These are phyloP conservation scores for Hortaea werneckii DNA, from an alignment of 2,329 filamentous ascomycete genomes.

Conservation along the genomic window DNA sequence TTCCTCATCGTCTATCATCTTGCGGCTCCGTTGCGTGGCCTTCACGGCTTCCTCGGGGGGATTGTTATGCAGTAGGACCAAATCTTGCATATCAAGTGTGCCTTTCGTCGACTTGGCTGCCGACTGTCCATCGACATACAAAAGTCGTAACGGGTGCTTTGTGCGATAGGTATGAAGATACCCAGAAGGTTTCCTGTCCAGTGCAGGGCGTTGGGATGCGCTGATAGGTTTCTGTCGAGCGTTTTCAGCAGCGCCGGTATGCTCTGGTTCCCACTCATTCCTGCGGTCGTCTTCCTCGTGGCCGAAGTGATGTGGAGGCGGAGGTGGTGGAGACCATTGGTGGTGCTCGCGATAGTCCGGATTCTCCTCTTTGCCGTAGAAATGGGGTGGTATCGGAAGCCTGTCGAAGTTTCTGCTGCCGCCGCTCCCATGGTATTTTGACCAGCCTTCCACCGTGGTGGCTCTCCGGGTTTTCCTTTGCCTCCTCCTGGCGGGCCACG, in stretches of 20 bases:
- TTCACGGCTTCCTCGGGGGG: conserved; percentile 7
- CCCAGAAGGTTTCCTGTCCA: conserved; percentile 28
- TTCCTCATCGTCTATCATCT: not conserved
- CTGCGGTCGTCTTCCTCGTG: conserved; percentile 1
- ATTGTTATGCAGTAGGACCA: conserved; percentile 41
- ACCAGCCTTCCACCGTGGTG: not conserved
- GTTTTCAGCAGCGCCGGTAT: not conserved
- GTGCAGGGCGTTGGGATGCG: not conserved
- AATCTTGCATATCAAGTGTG: conserved; percentile 58
- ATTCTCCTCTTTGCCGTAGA: not conserved
- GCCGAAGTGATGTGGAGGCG: not conserved
- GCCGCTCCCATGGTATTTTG: not conserved
- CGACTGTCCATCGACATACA: conserved; percentile 62
- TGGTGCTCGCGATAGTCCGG: not conserved
- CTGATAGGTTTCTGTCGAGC: not conserved
- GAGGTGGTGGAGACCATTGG: not conserved
- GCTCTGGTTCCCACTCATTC: not conserved
- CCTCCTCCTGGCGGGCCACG: conserved; percentile 6
- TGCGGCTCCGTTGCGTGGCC: not conserved
- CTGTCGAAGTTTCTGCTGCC: not conserved
- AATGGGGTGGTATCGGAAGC: not conserved
- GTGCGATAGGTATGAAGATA: conserved; percentile 59
- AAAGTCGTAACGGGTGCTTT: conserved; percentile 45
- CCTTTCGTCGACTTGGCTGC: conserved; percentile 56
- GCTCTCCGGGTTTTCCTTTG: not conserved